Conservation (phyloP, 2,329 filamentous ascomycete genomes). For the Ophiostoma quercus region DNA sequence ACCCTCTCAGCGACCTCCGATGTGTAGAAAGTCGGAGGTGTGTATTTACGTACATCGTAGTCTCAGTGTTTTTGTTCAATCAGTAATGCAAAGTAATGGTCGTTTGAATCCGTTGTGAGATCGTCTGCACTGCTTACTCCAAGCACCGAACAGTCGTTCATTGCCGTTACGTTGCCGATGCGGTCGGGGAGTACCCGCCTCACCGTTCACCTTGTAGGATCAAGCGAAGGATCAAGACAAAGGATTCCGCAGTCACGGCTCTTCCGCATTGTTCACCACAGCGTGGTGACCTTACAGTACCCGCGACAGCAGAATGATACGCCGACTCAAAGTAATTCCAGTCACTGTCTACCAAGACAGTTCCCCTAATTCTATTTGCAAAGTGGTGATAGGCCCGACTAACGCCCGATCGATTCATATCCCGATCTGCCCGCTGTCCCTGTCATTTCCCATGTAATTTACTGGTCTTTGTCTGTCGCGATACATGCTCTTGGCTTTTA, state of each 20-base stretch:
- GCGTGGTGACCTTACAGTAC: neutral
- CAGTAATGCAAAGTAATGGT: no score
- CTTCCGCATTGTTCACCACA: neutral
- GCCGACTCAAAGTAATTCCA: no score
- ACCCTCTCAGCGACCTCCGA: conserved; percentile 5
- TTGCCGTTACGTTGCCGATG: neutral
- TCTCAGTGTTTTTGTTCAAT: neutral
- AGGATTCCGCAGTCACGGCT: neutral
- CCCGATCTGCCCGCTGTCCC: neutral
- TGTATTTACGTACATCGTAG: neutral
- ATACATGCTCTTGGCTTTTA: neutral
- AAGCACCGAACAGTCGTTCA: neutral
- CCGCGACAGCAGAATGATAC: no score
- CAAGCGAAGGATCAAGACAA: neutral
- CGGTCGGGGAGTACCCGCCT: neutral
- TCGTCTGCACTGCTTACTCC: neutral
- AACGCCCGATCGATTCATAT: neutral
- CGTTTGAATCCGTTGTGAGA: neutral
- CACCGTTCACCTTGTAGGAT: neutral
- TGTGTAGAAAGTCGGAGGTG: neutral
- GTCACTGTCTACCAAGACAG: no score
- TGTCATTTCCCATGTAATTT: neutral
- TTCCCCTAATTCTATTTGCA: neutral
- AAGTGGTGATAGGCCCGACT: neutral
- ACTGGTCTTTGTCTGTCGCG: no score